A percentile compares a stretch with the other conserved stretches of the same genome.
phyloP scores from a whole-genome alignment of 148 eudicot species.

The Amaranthus hypochondriacus region DNA sequence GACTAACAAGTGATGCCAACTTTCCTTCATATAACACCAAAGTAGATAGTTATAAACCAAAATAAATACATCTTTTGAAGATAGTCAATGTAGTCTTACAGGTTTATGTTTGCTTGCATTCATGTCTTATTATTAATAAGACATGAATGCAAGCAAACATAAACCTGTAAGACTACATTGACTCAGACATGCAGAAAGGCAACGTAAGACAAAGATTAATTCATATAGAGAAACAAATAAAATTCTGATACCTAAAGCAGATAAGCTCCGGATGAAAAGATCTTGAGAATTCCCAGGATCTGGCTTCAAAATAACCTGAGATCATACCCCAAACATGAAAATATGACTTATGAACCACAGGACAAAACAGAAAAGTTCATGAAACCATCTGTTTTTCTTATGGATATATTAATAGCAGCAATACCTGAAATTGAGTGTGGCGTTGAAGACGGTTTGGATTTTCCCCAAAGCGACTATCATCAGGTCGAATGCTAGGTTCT shows the following conservation, averaged over 20 bases:
- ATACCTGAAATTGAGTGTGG: conserved; percentile 98
- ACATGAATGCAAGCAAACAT: background rate
- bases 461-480: conserved; percentile 99
- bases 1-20: background rate
- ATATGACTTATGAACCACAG: background rate
- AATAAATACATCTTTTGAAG: background rate
- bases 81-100: background rate
- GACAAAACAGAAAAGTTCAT: background rate
- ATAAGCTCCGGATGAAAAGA: conserved; percentile 81
- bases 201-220: background rate
- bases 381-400: conserved; percentile 1
- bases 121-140: background rate
- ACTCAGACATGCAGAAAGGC: conserved; percentile 5
- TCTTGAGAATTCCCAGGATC: conserved; percentile 99
- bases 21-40: background rate
- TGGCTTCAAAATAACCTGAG: conserved; percentile 94
- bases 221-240: background rate
- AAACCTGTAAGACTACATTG: background rate
- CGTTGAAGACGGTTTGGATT: conserved; percentile 99
- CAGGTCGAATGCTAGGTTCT: conserved; percentile 97
- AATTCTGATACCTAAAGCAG: conserved; percentile 67
- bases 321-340: conserved; percentile 18
- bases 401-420: conserved; percentile 9
- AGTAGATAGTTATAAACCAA: background rate
- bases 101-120: background rate